Conservation (phyloP, 2,329 filamentous ascomycete genomes). For the Ceratocystis eucalypticola region DNA sequence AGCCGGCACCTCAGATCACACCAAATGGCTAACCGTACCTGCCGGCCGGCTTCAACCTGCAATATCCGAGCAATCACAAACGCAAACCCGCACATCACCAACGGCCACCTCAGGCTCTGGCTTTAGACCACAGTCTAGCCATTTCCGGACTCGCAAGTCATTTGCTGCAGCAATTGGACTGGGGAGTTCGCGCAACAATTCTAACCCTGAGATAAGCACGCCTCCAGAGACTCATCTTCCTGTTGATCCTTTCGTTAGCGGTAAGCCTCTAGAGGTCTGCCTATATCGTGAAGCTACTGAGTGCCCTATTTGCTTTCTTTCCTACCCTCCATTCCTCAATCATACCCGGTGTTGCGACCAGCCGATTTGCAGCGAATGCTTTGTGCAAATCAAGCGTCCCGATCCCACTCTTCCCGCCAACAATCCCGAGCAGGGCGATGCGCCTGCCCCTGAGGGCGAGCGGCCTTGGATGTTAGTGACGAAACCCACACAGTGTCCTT, state of each 20-base stretch:
- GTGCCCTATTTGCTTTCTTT: constrained; percentile 93
- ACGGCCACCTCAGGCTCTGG: neutral
- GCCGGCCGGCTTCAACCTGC: constrained; percentile 62
- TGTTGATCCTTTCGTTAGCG: constrained; percentile 77
- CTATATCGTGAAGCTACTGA: constrained; percentile 84
- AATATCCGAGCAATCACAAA: constrained; percentile 47
- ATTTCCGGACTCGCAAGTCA: constrained; percentile 57
- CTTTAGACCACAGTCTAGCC: constrained; percentile 53
- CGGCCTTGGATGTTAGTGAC: constrained; percentile 58
- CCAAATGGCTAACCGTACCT: constrained; percentile 65
- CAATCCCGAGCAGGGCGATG: constrained; percentile 32
- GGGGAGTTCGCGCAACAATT: constrained; percentile 57
- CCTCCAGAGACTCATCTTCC: constrained; percentile 71
- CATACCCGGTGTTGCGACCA: constrained; percentile 92
- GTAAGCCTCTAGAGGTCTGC: constrained; percentile 83
- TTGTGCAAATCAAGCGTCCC: constrained; percentile 92
- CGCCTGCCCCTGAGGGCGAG: constrained; percentile 21
- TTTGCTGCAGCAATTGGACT: constrained; percentile 62
- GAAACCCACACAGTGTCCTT: constrained; percentile 83
- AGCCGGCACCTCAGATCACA: constrained; percentile 39
- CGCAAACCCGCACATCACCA: constrained; percentile 28
- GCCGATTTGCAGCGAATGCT: constrained; percentile 93
- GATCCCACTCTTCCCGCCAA: constrained; percentile 85
- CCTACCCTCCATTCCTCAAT: constrained; percentile 90
- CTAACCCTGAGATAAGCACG: constrained; percentile 50